A percentile compares a stretch with the other conserved stretches of the same genome.
Evolutionary conservation across 2,329 filamentous ascomycete genomes (phyloP).

Genomic region (Fusarium humuli): DNA sequence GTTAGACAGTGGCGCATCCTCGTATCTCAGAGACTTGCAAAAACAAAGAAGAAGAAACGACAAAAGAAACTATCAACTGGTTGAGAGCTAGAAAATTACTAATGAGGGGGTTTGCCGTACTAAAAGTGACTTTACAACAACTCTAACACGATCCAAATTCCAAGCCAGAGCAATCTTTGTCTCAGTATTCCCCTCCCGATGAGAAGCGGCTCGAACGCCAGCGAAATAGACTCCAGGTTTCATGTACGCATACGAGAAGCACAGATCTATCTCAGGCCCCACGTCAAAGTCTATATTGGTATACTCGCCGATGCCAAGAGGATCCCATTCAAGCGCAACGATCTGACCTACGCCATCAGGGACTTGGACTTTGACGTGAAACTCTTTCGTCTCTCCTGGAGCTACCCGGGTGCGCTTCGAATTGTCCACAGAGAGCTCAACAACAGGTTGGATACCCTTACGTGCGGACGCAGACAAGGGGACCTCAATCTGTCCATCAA

Average conservation of each 20-base stretch:
- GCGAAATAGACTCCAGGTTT: slow-evolving; percentile 22
- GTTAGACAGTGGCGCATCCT: too few species aligned
- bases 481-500: slow-evolving; percentile 24
- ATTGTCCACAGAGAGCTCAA: slow-evolving; percentile 9
- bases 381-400: background rate
- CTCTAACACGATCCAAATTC: slow-evolving; percentile 17
- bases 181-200: slow-evolving; percentile 1
- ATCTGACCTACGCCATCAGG: slow-evolving; percentile 17
- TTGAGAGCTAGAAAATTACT: too few species aligned
- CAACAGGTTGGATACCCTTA: slow-evolving; percentile 36
- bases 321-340: slow-evolving; percentile 35
- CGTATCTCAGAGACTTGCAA: too few species aligned
- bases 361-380: background rate
- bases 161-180: background rate
- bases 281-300: background rate
- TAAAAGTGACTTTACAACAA: background rate
- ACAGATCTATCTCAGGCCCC: background rate
- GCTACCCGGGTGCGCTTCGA: background rate
- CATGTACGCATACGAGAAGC: background rate
- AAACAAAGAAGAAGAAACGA: too few species aligned
- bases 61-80: too few species aligned
- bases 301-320: slow-evolving; percentile 16
- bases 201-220: slow-evolving; percentile 14
- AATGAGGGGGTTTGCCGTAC: background rate
- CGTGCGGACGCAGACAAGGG: slow-evolving; percentile 11